phyloP scores from a whole-genome alignment of 2,329 filamentous ascomycete genomes.

The Diaporthe vaccinii region DNA sequence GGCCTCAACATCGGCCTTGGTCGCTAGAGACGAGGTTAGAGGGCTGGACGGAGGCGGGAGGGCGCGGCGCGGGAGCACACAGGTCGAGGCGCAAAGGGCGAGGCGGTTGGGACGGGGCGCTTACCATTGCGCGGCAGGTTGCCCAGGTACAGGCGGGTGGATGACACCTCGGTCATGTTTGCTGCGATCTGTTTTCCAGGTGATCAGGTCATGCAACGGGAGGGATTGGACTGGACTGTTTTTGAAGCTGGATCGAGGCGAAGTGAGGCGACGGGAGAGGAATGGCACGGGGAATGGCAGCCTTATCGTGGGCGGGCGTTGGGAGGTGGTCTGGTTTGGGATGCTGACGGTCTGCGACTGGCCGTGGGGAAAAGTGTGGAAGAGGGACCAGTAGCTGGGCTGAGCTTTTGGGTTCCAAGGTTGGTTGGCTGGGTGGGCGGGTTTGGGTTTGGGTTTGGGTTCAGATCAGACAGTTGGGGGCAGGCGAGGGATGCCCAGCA shows the following conservation, averaged over 20 bases:
- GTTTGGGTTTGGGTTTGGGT: not conserved
- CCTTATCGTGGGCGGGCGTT: conserved; percentile 32
- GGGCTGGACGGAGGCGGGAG: conserved; percentile 41
- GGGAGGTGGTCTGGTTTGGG: conserved; percentile 12
- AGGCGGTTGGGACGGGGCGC: conserved; percentile 50
- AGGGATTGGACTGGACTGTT: conserved; percentile 20
- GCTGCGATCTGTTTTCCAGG: conserved; percentile 41
- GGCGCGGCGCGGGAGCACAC: conserved; percentile 31
- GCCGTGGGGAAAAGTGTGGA: conserved; percentile 23
- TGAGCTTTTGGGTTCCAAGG: conserved; percentile 19
- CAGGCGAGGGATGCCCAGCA: conserved; percentile 7
- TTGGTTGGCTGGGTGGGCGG: conserved; percentile 5
- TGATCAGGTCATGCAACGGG: conserved; percentile 37
- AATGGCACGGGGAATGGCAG: conserved; percentile 40
- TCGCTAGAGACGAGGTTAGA: conserved; percentile 70
- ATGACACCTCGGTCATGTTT: conserved; percentile 89
- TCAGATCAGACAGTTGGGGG: not conserved
- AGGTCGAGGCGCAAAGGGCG: conserved; percentile 20
- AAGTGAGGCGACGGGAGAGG: conserved; percentile 32
- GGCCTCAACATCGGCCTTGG: conserved; percentile 95
- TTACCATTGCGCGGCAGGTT: conserved; percentile 97
- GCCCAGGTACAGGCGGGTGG: conserved; percentile 95
- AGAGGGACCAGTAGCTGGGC: conserved; percentile 31
- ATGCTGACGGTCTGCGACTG: conserved; percentile 28
- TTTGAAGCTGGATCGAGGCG: not conserved